Evolutionary conservation across 2,329 filamentous ascomycete genomes (phyloP).

Genomic region (Pseudogymnoascus sp.): DNA sequence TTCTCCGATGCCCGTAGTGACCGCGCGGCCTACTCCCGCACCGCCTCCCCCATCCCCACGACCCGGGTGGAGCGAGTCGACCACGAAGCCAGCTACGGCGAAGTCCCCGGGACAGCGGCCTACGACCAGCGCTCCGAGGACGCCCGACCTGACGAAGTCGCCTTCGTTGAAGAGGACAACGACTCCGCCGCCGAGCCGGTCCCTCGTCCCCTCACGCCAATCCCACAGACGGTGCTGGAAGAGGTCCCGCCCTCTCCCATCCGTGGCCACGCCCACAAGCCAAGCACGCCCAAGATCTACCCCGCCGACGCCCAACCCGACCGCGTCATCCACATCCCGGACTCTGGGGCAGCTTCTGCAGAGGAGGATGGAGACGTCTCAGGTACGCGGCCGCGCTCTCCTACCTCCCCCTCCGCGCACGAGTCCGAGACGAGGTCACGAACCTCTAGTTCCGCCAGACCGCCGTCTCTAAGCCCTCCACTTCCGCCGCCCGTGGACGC

Average conservation of each 20-base stretch:
- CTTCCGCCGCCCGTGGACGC: constrained; percentile 28
- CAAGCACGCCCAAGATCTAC: constrained; percentile 48
- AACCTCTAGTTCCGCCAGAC: constrained; percentile 44
- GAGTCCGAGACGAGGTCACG: constrained; percentile 57
- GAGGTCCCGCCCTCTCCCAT: constrained; percentile 46
- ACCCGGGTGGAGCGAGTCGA: constrained; percentile 54
- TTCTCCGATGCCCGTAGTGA: constrained; percentile 60
- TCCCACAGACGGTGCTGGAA: constrained; percentile 52
- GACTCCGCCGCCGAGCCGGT: not conserved
- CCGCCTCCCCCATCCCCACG: constrained; percentile 47
- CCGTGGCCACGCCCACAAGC: constrained; percentile 55
- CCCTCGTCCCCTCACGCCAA: constrained; percentile 33
- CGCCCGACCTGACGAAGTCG: constrained; percentile 55
- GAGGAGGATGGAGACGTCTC: constrained; percentile 40
- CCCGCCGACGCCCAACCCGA: constrained; percentile 53
- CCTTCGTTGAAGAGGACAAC: constrained; percentile 24
- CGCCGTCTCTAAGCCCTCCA: constrained; percentile 33
- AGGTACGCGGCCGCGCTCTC: constrained; percentile 44
- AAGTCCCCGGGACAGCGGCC: constrained; percentile 54
- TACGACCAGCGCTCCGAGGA: constrained; percentile 50
- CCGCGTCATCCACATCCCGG: constrained; percentile 43
- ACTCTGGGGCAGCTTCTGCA: constrained; percentile 21
- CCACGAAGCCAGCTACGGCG: constrained; percentile 50
- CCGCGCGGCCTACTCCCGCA: constrained; percentile 33
- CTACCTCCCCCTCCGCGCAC: constrained; percentile 38